phyloP scores from a whole-genome alignment of 352 stramenopile genomes.

The Phytophthora fragariaefolia region DNA sequence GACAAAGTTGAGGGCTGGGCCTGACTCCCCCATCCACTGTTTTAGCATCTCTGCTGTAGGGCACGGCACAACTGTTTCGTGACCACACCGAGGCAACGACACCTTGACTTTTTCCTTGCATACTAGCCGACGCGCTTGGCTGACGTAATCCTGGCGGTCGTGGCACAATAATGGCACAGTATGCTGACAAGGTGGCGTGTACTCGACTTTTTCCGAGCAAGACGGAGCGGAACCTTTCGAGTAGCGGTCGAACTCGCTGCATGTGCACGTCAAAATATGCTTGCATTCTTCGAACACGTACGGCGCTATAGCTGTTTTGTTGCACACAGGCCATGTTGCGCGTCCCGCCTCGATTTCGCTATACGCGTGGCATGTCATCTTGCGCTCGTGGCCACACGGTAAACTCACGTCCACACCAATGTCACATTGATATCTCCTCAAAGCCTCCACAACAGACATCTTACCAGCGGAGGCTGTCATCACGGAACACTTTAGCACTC shows the following conservation, averaged over 20 bases:
- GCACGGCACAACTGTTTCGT: slow-evolving; percentile 60
- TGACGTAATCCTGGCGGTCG: slow-evolving; percentile 43
- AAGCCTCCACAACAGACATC: slow-evolving; percentile 43
- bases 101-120: slow-evolving; percentile 63
- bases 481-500: slow-evolving; percentile 52
- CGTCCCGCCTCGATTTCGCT: slow-evolving; percentile 45
- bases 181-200: slow-evolving; percentile 72
- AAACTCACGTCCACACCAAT: slow-evolving; percentile 59
- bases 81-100: slow-evolving; percentile 70
- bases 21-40: slow-evolving; percentile 51
- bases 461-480: slow-evolving; percentile 41
- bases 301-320: slow-evolving; percentile 58
- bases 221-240: slow-evolving; percentile 45
- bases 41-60: slow-evolving; percentile 48
- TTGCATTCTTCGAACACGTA: slow-evolving; percentile 80
- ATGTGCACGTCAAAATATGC: slow-evolving; percentile 68
- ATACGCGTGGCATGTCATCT: slow-evolving; percentile 58
- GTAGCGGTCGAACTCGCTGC: slow-evolving; percentile 66
- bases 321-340: slow-evolving; percentile 58
- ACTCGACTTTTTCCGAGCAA: slow-evolving; percentile 68
- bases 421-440: slow-evolving; percentile 67
- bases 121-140: slow-evolving; percentile 40
- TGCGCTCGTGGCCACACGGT: slow-evolving; percentile 66
- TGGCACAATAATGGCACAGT: slow-evolving; percentile 67
- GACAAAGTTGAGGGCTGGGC: slow-evolving; percentile 51